Percentiles rank a stretch among this genome's conserved stretches.
Evolutionary conservation across 73 alveolate species (phyloP).

Genomic region (Effrenium voratum): DNA sequence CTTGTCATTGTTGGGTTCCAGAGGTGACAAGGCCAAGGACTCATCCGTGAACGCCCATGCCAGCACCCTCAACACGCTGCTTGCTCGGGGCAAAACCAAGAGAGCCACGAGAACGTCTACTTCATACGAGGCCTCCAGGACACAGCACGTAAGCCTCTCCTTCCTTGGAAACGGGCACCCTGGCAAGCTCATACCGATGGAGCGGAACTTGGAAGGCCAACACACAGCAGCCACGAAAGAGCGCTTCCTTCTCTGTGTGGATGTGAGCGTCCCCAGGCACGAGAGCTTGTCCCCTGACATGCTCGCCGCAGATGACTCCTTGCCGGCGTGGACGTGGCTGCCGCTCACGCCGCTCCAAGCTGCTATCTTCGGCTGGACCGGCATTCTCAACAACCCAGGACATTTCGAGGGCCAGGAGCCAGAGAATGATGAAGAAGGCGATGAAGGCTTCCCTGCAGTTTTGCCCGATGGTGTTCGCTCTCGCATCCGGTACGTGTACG

Average conservation of each 20-base stretch:
- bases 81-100: neutral
- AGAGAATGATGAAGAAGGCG: neutral
- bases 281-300: no score
- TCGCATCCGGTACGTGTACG: neutral
- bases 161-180: neutral
- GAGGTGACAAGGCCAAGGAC: neutral
- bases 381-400: neutral
- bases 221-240: neutral
- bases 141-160: neutral
- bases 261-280: no score
- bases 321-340: constrained; percentile 15
- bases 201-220: neutral
- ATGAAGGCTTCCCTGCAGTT: neutral
- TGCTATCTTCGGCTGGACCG: neutral
- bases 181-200: neutral
- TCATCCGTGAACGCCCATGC: no score
- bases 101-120: neutral
- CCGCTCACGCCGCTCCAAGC: constrained; percentile 11
- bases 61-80: neutral
- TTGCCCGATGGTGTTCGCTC: constrained; percentile 19
- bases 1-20: neutral
- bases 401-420: neutral
- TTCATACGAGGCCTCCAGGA: neutral
- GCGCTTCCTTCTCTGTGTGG: neutral
- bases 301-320: no score